phyloP scores from a whole-genome alignment of 441 rosid genomes.

The Biscutella laevigata region DNA sequence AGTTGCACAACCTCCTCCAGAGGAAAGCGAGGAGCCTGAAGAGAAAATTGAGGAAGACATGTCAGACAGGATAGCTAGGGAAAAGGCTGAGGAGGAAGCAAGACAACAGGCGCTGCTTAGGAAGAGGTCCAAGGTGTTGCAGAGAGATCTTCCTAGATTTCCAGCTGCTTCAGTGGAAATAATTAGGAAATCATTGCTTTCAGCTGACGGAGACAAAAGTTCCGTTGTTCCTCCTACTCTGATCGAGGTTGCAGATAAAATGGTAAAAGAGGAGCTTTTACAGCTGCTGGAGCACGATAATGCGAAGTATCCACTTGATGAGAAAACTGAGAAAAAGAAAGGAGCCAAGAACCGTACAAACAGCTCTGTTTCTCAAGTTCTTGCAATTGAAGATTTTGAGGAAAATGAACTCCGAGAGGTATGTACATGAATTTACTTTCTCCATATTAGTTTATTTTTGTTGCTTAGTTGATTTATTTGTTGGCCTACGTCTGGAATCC shows the following conservation, averaged over 20 bases:
- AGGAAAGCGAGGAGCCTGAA: slow-evolving; percentile 77
- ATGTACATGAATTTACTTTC: slow-evolving; percentile 14
- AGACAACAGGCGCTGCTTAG: slow-evolving; percentile 70
- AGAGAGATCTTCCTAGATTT: slow-evolving; percentile 93
- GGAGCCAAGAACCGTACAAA: slow-evolving; percentile 53
- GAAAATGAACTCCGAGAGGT: slow-evolving; percentile 78
- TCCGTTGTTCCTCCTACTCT: slow-evolving; percentile 85
- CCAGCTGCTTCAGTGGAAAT: slow-evolving; percentile 83
- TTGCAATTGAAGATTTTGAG: slow-evolving; percentile 69
- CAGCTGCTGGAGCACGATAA: slow-evolving; percentile 78
- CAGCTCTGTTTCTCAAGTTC: slow-evolving; percentile 39
- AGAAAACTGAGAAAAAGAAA: slow-evolving; percentile 74
- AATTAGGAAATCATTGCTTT: slow-evolving; percentile 69
- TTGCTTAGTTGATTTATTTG: background rate
- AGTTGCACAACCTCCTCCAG: slow-evolving; percentile 68
- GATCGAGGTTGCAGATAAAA: slow-evolving; percentile 86
- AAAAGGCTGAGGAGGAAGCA: slow-evolving; percentile 92
- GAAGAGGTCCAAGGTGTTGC: slow-evolving; percentile 96
- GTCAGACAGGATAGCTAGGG: slow-evolving; percentile 87
- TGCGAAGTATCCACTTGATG: slow-evolving; percentile 95
- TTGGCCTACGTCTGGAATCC: background rate
- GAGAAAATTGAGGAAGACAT: slow-evolving; percentile 98
- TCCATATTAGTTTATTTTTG: background rate
- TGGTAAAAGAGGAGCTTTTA: slow-evolving; percentile 73
- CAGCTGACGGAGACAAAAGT: slow-evolving; percentile 83